A percentile compares a stretch with the other conserved stretches of the same genome.
phyloP scores from a whole-genome alignment of 2,329 filamentous ascomycete species.

The Colletotrichum horii region DNA sequence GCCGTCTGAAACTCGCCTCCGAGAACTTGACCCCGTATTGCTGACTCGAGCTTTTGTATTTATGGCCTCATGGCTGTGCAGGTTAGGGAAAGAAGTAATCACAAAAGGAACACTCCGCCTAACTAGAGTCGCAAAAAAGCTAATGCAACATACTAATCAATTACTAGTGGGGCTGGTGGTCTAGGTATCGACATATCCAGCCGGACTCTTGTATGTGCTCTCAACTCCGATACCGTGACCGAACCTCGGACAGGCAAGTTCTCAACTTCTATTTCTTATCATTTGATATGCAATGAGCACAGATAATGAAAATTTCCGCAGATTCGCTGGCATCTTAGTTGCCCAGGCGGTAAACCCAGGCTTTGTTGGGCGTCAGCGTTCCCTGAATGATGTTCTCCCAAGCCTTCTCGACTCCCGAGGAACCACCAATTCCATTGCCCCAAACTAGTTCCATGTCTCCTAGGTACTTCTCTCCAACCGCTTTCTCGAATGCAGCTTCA shows the following conservation, averaged over 20 bases:
- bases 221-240: neutral
- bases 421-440: slow-evolving; percentile 9
- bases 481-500: slow-evolving; percentile 6
- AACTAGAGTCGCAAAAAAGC: neutral
- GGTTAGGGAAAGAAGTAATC: neutral
- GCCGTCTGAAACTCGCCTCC: neutral
- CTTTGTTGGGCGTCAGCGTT: neutral
- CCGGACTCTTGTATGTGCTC: neutral
- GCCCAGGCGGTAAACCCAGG: neutral
- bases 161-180: neutral
- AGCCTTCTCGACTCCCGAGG: neutral
- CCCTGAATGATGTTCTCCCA: slow-evolving; percentile 7
- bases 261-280: neutral
- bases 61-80: neutral
- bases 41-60: neutral
- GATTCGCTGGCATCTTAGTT: neutral
- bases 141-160: neutral
- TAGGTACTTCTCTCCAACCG: neutral
- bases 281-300: neutral
- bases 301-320: neutral
- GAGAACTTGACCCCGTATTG: neutral
- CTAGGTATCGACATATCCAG: neutral
- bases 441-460: slow-evolving; percentile 1
- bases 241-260: neutral
- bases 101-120: neutral